These are phyloP conservation scores for Harringtonia aguacate DNA, from an alignment of 2,329 filamentous ascomycete species.

Conservation along the genomic window DNA sequence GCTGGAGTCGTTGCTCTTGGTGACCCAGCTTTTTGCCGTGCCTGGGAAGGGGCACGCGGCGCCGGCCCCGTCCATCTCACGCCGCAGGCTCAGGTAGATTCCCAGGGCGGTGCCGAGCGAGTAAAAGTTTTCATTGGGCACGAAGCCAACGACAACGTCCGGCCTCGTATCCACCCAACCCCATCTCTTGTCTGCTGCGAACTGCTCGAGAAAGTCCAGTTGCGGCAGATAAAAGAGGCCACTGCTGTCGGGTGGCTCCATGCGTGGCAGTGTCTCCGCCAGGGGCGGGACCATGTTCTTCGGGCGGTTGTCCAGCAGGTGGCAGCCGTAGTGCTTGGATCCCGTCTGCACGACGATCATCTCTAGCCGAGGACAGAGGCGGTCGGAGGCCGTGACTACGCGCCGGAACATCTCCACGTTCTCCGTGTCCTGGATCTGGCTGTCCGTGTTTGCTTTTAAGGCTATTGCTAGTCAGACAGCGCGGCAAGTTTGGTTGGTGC, in stretches of 20 bases:
- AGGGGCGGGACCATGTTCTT: constrained; percentile 23
- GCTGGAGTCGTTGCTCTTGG: constrained; percentile 26
- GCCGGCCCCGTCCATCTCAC: constrained; percentile 24
- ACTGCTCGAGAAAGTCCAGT: constrained; percentile 24
- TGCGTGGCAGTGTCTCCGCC: constrained; percentile 19
- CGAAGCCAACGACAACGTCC: constrained; percentile 29
- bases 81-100: constrained; percentile 24
- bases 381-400: constrained; percentile 23
- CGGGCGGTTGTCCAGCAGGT: constrained; percentile 26
- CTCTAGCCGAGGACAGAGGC: constrained; percentile 22
- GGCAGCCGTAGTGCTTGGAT: constrained; percentile 28
- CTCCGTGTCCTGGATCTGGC: constrained; percentile 25
- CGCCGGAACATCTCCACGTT: constrained; percentile 28
- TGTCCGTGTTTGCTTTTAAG: constrained; percentile 28
- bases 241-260: constrained; percentile 22
- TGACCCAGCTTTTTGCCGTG: constrained; percentile 22
- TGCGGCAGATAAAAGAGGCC: constrained; percentile 29
- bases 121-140: constrained; percentile 27
- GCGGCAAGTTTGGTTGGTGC: neutral
- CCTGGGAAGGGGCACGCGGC: constrained; percentile 27
- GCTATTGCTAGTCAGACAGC: constrained; percentile 13
- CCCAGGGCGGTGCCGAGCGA: constrained; percentile 24
- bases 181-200: constrained; percentile 25
- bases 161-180: constrained; percentile 28
- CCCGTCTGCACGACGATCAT: constrained; percentile 25